Evolutionary conservation across 2,329 filamentous ascomycete species (phyloP), one percentile per base, ranked within the genome.

Genomic region (Atkinsonella texensis): DNA sequence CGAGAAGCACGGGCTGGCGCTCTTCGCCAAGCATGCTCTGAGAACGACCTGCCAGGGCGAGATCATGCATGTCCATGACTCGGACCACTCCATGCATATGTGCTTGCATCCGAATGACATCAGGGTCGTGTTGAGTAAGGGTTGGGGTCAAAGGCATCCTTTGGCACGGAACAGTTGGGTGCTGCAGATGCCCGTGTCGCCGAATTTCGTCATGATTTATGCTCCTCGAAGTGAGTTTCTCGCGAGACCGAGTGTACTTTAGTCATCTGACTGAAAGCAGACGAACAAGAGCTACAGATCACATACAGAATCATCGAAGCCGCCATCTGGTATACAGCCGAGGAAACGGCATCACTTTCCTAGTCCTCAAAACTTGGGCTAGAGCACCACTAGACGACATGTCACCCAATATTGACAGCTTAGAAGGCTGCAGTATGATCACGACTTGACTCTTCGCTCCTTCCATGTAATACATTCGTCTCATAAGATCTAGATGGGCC

Each of bases 151-250:
- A 69, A 69, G 79, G 33, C 81, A 83, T 57, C 81, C 79, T 1
- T 67, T 89, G 51, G 83, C 86, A 8, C 78, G 80, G 60, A 83
- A 80, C 50, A 79, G 80, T 43, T 82, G 79, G 72, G 76, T 83
- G 31, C 49, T 68, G 56, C 73, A 74, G 55, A 76, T 80, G 61
- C 85, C 85, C 48, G 81, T 93, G 51, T 86, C 87, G 0, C 70
- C 74, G 3, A 83, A 85, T 42, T 94, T 94, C 65, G 73, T 88
- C 52, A 83, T 94, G 80, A 74, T 94, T 4, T 95, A 95, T 68
- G 86, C 88, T 17, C 88, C 89, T 2, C 71, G 85, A 60, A 69
- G 76, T 71, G 58, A 67, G 68, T 60, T 31, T 46, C 8, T 46
- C 18, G 11, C 15, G 4, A 28, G 28, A 28, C 28, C 28, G 28